phyloP scores from a whole-genome alignment of 2,329 filamentous ascomycete species.

The Hymenoscyphus linearis region DNA sequence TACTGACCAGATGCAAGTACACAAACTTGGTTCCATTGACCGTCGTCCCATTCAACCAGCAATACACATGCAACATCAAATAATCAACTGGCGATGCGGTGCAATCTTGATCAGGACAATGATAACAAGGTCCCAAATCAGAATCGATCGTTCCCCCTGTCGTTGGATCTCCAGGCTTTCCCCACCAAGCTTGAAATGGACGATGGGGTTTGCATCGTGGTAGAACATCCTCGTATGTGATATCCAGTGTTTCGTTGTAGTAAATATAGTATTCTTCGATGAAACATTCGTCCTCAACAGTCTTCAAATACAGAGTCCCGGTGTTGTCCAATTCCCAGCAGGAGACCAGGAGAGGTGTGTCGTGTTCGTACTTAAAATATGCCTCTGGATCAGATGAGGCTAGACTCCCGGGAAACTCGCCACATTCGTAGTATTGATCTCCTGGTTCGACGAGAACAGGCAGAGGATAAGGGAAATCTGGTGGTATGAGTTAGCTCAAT shows the following conservation, averaged over 20 bases:
- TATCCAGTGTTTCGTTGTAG: conserved; percentile 7
- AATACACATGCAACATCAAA: conserved; percentile 3
- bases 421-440: conserved; percentile 6
- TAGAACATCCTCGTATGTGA: not conserved
- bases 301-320: conserved; percentile 1
- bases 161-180: not conserved
- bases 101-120: conserved; percentile 4
- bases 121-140: conserved; percentile 6
- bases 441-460: conserved; percentile 3
- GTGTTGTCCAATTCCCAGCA: conserved; percentile 6
- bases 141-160: not conserved
- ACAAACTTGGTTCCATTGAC: conserved; percentile 6
- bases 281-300: conserved; percentile 5
- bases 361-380: conserved; percentile 2
- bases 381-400: not conserved
- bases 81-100: conserved; percentile 3
- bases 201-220: conserved; percentile 2
- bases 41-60: conserved; percentile 3
- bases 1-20: not conserved
- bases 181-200: conserved; percentile 4
- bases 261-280: conserved; percentile 4
- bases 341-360: not conserved
- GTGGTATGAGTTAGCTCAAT: not conserved
- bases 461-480: not conserved
- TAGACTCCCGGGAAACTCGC: conserved; percentile 2